phyloP scores from a whole-genome alignment of 2,329 filamentous ascomycete genomes.

The Pleurostoma richardsiae region DNA sequence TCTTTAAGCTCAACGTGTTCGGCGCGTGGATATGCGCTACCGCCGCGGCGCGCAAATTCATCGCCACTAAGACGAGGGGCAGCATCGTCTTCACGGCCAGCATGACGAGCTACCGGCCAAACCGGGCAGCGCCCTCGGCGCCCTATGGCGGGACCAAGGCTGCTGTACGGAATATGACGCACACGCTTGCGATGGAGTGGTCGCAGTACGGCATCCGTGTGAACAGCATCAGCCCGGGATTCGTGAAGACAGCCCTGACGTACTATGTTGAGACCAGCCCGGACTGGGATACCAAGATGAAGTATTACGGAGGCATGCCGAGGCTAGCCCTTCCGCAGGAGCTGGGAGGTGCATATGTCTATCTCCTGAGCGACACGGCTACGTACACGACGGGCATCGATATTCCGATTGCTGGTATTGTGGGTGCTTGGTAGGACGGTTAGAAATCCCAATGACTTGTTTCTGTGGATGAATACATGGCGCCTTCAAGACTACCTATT shows the following conservation, averaged over 20 bases:
- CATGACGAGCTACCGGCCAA: conserved; percentile 43
- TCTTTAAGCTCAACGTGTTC: conserved; percentile 41
- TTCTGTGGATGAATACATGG: too few species aligned
- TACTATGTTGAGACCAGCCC: conserved; percentile 45
- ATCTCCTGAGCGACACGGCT: conserved; percentile 47
- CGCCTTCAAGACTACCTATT: too few species aligned
- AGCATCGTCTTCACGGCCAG: conserved; percentile 38
- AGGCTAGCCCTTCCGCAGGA: conserved; percentile 47
- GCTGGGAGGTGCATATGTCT: conserved; percentile 52
- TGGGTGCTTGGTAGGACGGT: conserved; percentile 14
- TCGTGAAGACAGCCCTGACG: conserved; percentile 38
- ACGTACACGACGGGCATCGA: conserved; percentile 45
- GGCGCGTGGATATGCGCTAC: conserved; percentile 39
- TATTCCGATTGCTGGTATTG: conserved; percentile 34
- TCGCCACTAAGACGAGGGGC: conserved; percentile 25
- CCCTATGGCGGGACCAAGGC: conserved; percentile 40
- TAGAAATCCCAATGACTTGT: too few species aligned
- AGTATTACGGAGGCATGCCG: conserved; percentile 54
- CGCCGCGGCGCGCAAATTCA: conserved; percentile 35
- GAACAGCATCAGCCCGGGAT: conserved; percentile 40
- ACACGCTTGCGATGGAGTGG: conserved; percentile 41
- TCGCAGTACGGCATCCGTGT: conserved; percentile 38
- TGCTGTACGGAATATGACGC: conserved; percentile 32
- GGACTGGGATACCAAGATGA: conserved; percentile 52
- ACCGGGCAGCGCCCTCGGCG: conserved; percentile 44